These are phyloP conservation scores for Kwoniella shivajii DNA, from an alignment of 1,284 basidiomycete genomes.

Conservation along the genomic window DNA sequence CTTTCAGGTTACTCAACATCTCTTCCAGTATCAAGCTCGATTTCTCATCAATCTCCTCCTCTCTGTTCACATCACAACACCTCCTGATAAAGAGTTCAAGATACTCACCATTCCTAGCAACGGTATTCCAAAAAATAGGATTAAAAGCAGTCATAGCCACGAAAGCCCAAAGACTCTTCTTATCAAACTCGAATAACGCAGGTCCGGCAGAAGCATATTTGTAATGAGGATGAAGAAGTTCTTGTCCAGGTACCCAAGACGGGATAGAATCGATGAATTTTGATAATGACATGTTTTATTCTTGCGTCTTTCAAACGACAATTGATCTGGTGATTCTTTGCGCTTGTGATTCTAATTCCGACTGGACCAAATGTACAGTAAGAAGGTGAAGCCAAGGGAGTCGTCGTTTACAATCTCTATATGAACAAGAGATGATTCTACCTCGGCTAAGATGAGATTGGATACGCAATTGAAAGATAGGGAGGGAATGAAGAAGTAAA, in stretches of 20 bases:
- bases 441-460: too few relatives aligned
- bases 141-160: slow-evolving; percentile 77
- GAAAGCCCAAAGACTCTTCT: slow-evolving; percentile 68
- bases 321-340: too few relatives aligned
- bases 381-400: too few relatives aligned
- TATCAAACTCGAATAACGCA: slow-evolving; percentile 60
- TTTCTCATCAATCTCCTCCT: background rate
- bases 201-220: slow-evolving; percentile 28
- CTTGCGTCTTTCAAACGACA: too few relatives aligned
- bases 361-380: too few relatives aligned
- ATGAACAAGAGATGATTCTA: too few relatives aligned
- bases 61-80: background rate
- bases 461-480: too few relatives aligned
- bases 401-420: too few relatives aligned
- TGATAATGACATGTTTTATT: slow-evolving; percentile 5
- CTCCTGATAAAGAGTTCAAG: too few relatives aligned
- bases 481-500: too few relatives aligned
- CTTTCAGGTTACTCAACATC: too few relatives aligned
- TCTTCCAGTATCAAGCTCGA: background rate
- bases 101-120: slow-evolving; percentile 81
- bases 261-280: slow-evolving; percentile 16
- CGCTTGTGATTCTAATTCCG: too few relatives aligned
- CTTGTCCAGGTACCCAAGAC: slow-evolving; percentile 33
- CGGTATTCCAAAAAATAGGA: slow-evolving; percentile 92
- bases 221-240: slow-evolving; percentile 30